Evolutionary conservation across 345 rosid genomes (phyloP), one percentile per base, ranked within the genome.

Genomic region (Populus alba): DNA sequence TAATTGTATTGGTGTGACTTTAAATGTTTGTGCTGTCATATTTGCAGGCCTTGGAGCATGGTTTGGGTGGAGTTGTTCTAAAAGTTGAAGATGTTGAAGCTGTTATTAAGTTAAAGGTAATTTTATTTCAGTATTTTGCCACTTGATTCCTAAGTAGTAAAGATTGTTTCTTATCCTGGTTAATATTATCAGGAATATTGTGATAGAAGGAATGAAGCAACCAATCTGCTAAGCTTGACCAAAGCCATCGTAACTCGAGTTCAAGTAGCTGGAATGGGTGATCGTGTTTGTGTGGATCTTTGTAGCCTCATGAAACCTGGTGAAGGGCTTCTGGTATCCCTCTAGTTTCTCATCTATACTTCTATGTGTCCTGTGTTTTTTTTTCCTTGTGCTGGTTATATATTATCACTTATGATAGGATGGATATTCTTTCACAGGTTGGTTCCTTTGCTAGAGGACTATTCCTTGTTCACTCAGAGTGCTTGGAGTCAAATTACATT

Each of bases 401-500:
- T 61, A 6, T 65, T 11, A 72, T 76, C 31, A 13, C 66, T 43
- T 73, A 39, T 76, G 61, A 69, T 55, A 15, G 4, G 20, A 10
- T 16, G 38, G 72, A 57, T 38, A 15, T 22, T 18, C 12, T 35
- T 63, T 66, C 31, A n/a, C 77, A 91, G 98, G 97, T 93, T 73
- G 97, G 97, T 73, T 95, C 97, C 61, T 90, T 95, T 83, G 97
- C 97, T 13, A 93, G 95, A 80, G 98, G 97, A 86, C 89, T 93
- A 47, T 95, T 91, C 84, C 92, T 95, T 77, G 93, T 92, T 83
- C 97, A 93, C 73, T 95, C 97, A 9, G 97, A 95, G 76, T 92
- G 98, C 83, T 78, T 95, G 87, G 92, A 95, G 81, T 92, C 93
- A 57, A 90, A 87, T 80, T 95, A 91, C 80, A 93, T 95, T 62